Evolutionary conservation across 495 filamentous ascomycete species (phyloP), one percentile per base, ranked within the genome.

Genomic region (Penicillium ucsense): DNA sequence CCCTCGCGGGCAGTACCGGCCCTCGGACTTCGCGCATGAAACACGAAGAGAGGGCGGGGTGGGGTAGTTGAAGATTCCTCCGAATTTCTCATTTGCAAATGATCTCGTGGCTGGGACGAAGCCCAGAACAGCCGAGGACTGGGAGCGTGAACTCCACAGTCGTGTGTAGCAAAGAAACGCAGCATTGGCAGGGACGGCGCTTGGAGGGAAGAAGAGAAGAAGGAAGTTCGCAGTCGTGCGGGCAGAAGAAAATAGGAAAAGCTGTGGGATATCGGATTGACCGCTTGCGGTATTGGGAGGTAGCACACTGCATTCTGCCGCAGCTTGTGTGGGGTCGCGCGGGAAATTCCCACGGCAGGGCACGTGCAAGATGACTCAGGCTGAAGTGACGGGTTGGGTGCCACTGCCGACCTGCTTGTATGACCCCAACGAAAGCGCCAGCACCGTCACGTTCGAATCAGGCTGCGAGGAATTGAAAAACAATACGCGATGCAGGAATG

Each of bases 91-190:
- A 95, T 92, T 92, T 95, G 91, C 89, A 75, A 63, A 39, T 35
- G 46, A 45, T 62, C 52, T 64, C 57, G 50, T 52, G 0, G 32
- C 27, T 47, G 49, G 38, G 36, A 33, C 33, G 38, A 31, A 12
- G 38, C 43, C 43, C 42, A 47, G 55, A 29, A 33, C 30, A 30
- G 20, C 43, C 55, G 52, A 60, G 55, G 63, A 65, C 62, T 62
- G 51, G 50, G 52, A 54, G 39, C 8, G 9, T 4, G 32, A 43
- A 46, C 45, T 48, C 47, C 55, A 63, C 68, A 63, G 66, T 60
- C 78, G 85, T 95, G 74, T 89, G 91, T 89, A 80, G 89, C 90
- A 95, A 92, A 94, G 89, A 97, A 94, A 92, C 88, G 89, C 88
- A 87, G 90, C 89, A 79, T 88, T 95, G 88, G 81, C 78, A 82